Conservation (phyloP, 1,284 basidiomycete species). For the Ustilago shanxiensis region DNA sequence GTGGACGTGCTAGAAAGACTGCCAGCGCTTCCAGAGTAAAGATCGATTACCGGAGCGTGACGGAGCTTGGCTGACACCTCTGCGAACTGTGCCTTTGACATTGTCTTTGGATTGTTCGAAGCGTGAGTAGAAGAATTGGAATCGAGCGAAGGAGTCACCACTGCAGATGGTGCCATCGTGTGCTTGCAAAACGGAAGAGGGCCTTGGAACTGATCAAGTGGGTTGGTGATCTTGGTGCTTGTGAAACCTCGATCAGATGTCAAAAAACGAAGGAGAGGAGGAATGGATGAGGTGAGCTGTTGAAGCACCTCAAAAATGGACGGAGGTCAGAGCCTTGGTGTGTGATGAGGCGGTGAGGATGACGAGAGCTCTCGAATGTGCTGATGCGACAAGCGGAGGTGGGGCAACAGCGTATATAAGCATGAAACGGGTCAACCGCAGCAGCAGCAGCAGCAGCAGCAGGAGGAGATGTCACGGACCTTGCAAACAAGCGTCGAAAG, state of each 20-base stretch:
- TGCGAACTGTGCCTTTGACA: constrained; percentile 6
- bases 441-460: neutral
- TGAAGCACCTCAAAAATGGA: constrained; percentile 3
- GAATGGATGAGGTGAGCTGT: neutral
- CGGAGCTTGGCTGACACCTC: constrained; percentile 9
- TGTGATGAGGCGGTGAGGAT: constrained; percentile 1
- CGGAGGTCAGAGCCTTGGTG: neutral
- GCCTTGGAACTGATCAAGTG: neutral
- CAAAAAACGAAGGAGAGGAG: neutral
- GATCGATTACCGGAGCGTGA: constrained; percentile 49
- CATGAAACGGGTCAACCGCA: neutral
- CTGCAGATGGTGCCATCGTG: constrained; percentile 39
- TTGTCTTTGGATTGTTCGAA: constrained; percentile 14
- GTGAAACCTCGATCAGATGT: neutral
- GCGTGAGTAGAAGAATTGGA: neutral
- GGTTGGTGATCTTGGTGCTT: neutral
- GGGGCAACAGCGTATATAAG: constrained; percentile 1
- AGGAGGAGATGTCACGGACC: constrained; percentile 8
- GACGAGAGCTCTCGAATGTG: neutral
- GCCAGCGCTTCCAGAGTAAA: constrained; percentile 57
- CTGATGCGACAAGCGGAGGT: neutral
- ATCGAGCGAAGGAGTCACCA: constrained; percentile 9
- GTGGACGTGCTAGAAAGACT: constrained; percentile 42
- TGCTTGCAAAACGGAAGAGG: neutral
- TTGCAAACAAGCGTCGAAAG: neutral